Conservation (phyloP, 768 basidiomycete species). For the Termitomyces sp. region DNA sequence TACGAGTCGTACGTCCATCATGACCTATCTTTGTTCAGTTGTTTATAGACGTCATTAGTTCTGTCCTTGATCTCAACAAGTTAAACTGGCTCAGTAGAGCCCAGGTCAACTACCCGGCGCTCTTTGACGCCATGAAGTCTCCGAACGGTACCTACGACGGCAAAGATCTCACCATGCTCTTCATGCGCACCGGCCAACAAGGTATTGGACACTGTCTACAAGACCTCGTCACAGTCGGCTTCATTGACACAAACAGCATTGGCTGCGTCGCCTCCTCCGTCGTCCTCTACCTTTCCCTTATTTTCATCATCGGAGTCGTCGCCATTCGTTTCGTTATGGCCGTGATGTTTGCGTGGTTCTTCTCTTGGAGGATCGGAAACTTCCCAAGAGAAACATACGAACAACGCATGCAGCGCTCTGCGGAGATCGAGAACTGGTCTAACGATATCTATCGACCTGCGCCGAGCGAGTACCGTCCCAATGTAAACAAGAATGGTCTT, state of each 20-base stretch:
- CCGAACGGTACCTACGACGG: constrained; percentile 72
- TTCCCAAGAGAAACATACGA: constrained; percentile 93
- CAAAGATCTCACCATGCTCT: constrained; percentile 84
- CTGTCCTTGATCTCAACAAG: constrained; percentile 85
- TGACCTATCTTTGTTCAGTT: not conserved
- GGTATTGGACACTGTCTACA: constrained; percentile 76
- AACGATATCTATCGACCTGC: constrained; percentile 94
- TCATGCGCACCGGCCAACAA: constrained; percentile 69
- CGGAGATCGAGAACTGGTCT: constrained; percentile 95
- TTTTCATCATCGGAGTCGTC: constrained; percentile 97
- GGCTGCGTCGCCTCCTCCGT: constrained; percentile 96
- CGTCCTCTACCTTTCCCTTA: constrained; percentile 90
- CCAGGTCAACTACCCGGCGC: constrained; percentile 76
- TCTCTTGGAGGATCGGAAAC: constrained; percentile 91
- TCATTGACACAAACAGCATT: constrained; percentile 90
- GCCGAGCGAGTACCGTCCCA: constrained; percentile 87
- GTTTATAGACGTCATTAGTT: constrained; percentile 36
- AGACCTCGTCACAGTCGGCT: constrained; percentile 85
- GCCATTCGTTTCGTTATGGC: constrained; percentile 95
- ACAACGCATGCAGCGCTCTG: constrained; percentile 83
- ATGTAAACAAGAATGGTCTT: constrained; percentile 72
- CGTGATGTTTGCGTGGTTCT: constrained; percentile 97
- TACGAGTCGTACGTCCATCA: constrained; percentile 75
- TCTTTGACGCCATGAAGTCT: constrained; percentile 77
- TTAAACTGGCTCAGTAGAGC: constrained; percentile 80